These are phyloP conservation scores for Leucosporidium scottii DNA, from an alignment of 768 basidiomycete genomes.

Conservation along the genomic window DNA sequence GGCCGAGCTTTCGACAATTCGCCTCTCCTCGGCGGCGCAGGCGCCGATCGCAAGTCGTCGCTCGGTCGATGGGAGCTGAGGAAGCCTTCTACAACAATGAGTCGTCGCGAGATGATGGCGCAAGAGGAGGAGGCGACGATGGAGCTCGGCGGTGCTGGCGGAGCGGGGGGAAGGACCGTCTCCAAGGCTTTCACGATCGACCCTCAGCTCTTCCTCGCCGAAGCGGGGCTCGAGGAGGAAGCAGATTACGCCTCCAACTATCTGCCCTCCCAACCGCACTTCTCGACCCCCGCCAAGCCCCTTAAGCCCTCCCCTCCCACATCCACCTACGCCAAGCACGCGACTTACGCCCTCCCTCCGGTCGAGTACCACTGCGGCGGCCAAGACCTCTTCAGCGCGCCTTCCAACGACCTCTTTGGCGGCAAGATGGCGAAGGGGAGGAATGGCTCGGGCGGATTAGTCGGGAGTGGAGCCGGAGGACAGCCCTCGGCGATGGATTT, in stretches of 20 bases:
- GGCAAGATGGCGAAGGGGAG: neutral
- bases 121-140: constrained; percentile 1
- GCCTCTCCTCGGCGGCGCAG: constrained; percentile 19
- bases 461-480: too few relatives aligned
- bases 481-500: neutral
- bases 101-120: constrained; percentile 7
- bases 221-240: neutral
- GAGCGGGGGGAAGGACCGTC: neutral
- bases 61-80: constrained; percentile 24
- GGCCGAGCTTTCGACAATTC: constrained; percentile 1
- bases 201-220: constrained; percentile 16
- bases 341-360: neutral
- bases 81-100: constrained; percentile 7
- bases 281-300: too few relatives aligned
- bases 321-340: neutral
- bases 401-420: neutral
- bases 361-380: neutral
- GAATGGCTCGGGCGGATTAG: neutral
- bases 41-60: constrained; percentile 18
- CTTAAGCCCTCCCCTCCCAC: neutral
- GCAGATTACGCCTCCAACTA: neutral
- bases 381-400: neutral
- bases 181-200: constrained; percentile 2
- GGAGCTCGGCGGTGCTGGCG: neutral
- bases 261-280: neutral